Evolutionary conservation across 1,284 basidiomycete species (phyloP).

Genomic region (Acaromyces ingoldii): DNA sequence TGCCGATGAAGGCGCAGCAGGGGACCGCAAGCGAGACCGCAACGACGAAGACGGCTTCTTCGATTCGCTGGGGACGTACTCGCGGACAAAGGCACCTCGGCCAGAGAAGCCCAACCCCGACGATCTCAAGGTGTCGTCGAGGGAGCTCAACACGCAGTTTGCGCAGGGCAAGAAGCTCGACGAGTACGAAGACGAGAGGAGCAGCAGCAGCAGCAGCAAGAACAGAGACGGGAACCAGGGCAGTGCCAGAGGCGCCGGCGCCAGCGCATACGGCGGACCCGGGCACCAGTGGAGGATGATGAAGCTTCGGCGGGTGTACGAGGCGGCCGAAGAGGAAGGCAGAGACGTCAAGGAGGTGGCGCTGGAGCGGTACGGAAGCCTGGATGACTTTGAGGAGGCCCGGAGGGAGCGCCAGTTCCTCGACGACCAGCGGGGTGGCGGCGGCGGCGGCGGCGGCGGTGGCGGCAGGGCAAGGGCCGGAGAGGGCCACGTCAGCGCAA

Average conservation of each 20-base stretch:
- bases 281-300: constrained; percentile 97
- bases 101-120: constrained; percentile 67
- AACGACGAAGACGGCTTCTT: constrained; percentile 59
- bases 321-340: constrained; percentile 76
- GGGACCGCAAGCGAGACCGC: constrained; percentile 51
- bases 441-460: constrained; percentile 54
- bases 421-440: constrained; percentile 65
- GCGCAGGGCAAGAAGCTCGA: constrained; percentile 61
- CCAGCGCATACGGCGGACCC: constrained; percentile 51
- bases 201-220: neutral
- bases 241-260: neutral
- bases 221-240: neutral
- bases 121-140: constrained; percentile 59
- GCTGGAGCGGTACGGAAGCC: constrained; percentile 58
- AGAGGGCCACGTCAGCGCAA: constrained; percentile 46
- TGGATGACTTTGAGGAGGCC: constrained; percentile 82
- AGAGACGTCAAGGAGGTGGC: constrained; percentile 74
- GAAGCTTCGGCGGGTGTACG: constrained; percentile 82
- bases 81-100: constrained; percentile 56
- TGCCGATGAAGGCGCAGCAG: constrained; percentile 8
- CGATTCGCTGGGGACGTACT: constrained; percentile 68
- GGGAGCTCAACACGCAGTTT: constrained; percentile 76
- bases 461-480: constrained; percentile 13
- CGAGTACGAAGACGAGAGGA: constrained; percentile 58
- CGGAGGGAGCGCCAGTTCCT: constrained; percentile 75